Evolutionary conservation across 768 basidiomycete genomes (phyloP), one percentile per base, ranked within the genome.

Genomic region (Clitopilus hobsonii): DNA sequence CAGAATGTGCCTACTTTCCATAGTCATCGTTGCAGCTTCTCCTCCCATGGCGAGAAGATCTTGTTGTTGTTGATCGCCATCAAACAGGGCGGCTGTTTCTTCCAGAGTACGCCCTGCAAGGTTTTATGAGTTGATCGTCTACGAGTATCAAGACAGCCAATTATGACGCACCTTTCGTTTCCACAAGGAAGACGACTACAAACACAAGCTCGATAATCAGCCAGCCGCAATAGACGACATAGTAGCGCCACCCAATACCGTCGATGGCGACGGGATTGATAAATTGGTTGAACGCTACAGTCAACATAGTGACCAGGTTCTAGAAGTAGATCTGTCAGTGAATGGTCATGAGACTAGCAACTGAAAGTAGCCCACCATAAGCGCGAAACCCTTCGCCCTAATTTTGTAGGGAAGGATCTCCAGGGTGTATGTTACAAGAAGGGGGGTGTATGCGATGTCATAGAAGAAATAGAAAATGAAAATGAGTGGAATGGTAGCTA

Each of bases 331-430:
- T n/a, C 32, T 16, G 8, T 61, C 36, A 58, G 38, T 25, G 23
- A 38, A 36, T 2, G 53, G 50, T 52, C 32, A 64, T 53, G 28
- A 38, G 20, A 49, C 1, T 30, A 30, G 20, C 24, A 30, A 48
- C 4, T 16, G 18, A 26, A 6, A 26, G 45, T 2, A 18, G 16
- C 36, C 18, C 56, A 84, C 85, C 85, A 91, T 89, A 29, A 89
- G 65, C 6, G 88, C 84, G 57, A 89, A 86, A 0, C 90, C 90
- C 62, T 85, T 89, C 8, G 91, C 91, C 51, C 92, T 84, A 56
- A 93, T 84, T 56, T 74, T 77, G 69, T 83, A 91, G 0, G 91
- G 91, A 3, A 94, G 68, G 59, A 94, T 92, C 66, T 94, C 93
- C 55, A 93, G 72, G 5, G 80, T 78, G 60, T 83, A 79, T 5